Evolutionary conservation across 331 rosid species (phyloP), one percentile per base, ranked within the genome.

Genomic region (Arachis monticola): DNA sequence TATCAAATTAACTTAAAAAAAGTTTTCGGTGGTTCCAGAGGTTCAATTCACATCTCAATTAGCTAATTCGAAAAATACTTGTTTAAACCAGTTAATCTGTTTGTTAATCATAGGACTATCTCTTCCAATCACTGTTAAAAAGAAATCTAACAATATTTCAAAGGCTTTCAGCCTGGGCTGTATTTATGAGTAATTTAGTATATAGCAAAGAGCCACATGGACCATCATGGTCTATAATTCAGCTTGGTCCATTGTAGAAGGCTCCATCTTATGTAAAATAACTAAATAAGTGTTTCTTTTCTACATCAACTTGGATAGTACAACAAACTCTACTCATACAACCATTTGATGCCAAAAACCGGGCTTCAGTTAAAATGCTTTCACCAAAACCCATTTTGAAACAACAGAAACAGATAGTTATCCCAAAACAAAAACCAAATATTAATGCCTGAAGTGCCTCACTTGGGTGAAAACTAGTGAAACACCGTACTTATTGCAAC

Each of bases 371-470:
- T 40, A 12, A n/a, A 13, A 55, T 31, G 64, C 7, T 35, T 48
- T 58, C 60, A 48, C 66, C 5, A 47, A 12, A 38, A 58, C 59
- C 53, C 64, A 41, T 2, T 2, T 65, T 32, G 61, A 45, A 45
- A 52, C 35, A 47, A 46, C 17, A 58, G 57, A 11, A 69, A 62
- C 51, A 46, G 10, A 32, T 42, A 42, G 44, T 60, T 61, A 53
- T 48, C 7, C 60, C 73, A 46, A 38, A 12, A 58, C 70, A 30
- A 41, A 60, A 57, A 22, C 9, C 13, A 6, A 48, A 32, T 35
- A 52, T 83, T 71, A 94, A 72, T 94, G 97, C 92, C 93, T 88
- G 14, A 94, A 94, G 88, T 94, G 99, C 93, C 99, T 88, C 57
- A 90, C 87, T 13, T 83, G 72, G 74, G 96, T 94, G 77, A 94